Evolutionary conservation across 2,329 filamentous ascomycete genomes (phyloP).

Genomic region (Ilyonectria sp.): DNA sequence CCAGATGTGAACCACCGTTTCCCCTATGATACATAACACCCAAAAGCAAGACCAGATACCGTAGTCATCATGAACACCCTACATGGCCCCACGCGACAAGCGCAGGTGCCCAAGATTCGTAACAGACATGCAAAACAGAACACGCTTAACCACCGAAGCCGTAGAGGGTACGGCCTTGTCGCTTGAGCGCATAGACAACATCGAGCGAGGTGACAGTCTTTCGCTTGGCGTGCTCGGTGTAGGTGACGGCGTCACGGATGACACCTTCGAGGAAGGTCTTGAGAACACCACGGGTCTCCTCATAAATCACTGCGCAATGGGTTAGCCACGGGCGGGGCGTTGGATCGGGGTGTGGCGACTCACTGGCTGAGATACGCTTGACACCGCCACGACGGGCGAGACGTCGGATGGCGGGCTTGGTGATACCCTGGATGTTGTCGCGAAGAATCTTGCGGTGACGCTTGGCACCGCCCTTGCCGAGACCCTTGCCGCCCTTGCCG

Average conservation of each 20-base stretch:
- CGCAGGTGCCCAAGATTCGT: conserved; percentile 51
- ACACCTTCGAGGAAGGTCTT: conserved; percentile 85
- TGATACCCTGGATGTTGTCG: conserved; percentile 99
- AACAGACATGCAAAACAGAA: conserved; percentile 52
- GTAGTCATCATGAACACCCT: conserved; percentile 61
- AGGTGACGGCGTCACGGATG: conserved; percentile 83
- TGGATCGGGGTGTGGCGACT: conserved; percentile 50
- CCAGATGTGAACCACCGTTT: conserved; percentile 56
- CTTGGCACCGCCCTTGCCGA: conserved; percentile 98
- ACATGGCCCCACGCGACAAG: conserved; percentile 42
- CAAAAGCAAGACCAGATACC: conserved; percentile 60
- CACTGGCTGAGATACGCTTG: conserved; percentile 99
- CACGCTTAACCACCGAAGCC: conserved; percentile 85
- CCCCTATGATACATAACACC: conserved; percentile 63
- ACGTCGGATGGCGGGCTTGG: conserved; percentile 98
- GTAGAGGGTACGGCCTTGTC: conserved; percentile 82
- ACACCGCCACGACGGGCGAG: conserved; percentile 99
- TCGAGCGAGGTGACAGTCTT: conserved; percentile 83
- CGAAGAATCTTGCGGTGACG: conserved; percentile 99
- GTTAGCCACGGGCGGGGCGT: conserved; percentile 30
- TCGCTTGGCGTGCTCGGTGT: conserved; percentile 86
- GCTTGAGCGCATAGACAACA: conserved; percentile 78
- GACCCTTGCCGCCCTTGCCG: conserved; percentile 96
- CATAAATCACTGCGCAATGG: conserved; percentile 74
- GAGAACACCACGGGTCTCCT: conserved; percentile 83